phyloP scores from a whole-genome alignment of 179 eudicot species.

The Silene noctiflora region DNA sequence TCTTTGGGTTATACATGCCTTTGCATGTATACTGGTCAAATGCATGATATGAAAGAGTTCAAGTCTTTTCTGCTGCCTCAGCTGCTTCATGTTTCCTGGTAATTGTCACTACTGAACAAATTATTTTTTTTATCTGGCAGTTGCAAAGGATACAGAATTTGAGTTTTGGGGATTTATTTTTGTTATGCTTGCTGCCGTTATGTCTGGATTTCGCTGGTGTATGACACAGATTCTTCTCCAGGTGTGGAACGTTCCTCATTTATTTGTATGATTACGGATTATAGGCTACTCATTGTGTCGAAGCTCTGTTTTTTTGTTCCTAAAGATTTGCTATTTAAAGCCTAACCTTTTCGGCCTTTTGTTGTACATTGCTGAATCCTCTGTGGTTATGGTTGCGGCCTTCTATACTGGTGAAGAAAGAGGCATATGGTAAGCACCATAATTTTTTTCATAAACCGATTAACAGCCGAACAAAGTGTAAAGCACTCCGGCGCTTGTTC shows the following conservation, averaged over 20 bases:
- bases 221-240: slow-evolving; percentile 99
- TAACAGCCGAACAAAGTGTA: background rate
- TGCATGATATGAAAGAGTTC: background rate
- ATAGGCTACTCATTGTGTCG: background rate
- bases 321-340: slow-evolving; percentile 9
- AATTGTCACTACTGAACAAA: slow-evolving; percentile 1
- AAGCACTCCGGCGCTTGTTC: background rate
- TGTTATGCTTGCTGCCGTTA: slow-evolving; percentile 99
- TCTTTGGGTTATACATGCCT: background rate
- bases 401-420: slow-evolving; percentile 60
- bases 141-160: slow-evolving; percentile 94
- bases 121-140: slow-evolving; percentile 31
- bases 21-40: slow-evolving; percentile 5
- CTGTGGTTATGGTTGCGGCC: slow-evolving; percentile 27
- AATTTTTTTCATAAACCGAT: background rate
- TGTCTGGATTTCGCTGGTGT: slow-evolving; percentile 99
- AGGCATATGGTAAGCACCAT: slow-evolving; percentile 72
- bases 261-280: background rate
- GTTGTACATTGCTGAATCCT: slow-evolving; percentile 23
- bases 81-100: slow-evolving; percentile 9
- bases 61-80: background rate
- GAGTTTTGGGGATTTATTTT: slow-evolving; percentile 96
- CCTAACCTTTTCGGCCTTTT: slow-evolving; percentile 29
- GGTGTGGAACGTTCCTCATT: slow-evolving; percentile 40
- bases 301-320: background rate